A percentile compares a stretch with the other conserved stretches of the same genome.
These are phyloP conservation scores for Mortierella sp. DNA, from an alignment of 371 early-diverging fungal genomes.

Conservation along the genomic window DNA sequence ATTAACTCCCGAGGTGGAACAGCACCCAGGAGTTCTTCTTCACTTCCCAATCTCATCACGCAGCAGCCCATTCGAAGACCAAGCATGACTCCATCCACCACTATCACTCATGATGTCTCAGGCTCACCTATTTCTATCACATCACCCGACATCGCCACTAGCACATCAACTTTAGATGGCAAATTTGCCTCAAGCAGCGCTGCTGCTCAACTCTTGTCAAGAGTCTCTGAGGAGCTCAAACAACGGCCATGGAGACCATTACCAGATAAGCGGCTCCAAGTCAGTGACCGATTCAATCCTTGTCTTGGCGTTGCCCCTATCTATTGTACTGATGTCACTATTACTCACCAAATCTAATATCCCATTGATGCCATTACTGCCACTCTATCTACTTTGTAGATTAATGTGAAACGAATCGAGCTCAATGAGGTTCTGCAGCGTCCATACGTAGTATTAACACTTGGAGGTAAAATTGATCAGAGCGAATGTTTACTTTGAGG, in stretches of 20 bases:
- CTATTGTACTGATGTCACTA: neutral
- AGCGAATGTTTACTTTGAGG: slow-evolving; percentile 14
- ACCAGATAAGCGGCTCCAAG: slow-evolving; percentile 53
- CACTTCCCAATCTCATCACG: slow-evolving; percentile 43
- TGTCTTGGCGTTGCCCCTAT: neutral
- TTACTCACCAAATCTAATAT: neutral
- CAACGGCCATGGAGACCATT: slow-evolving; percentile 54
- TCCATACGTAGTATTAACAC: slow-evolving; percentile 54
- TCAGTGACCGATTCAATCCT: slow-evolving; percentile 3
- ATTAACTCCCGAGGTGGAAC: neutral
- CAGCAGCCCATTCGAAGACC: slow-evolving; percentile 42
- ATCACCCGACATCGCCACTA: neutral
- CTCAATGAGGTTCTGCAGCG: slow-evolving; percentile 47
- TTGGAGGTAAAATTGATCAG: slow-evolving; percentile 50
- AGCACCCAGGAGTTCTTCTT: slow-evolving; percentile 11
- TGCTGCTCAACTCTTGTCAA: slow-evolving; percentile 35
- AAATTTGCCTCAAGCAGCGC: slow-evolving; percentile 17
- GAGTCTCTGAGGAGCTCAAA: slow-evolving; percentile 50
- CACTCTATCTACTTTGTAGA: slow-evolving; percentile 11
- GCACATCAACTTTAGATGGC: neutral
- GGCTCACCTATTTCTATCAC: neutral
- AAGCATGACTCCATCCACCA: slow-evolving; percentile 43
- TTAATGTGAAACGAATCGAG: slow-evolving; percentile 52
- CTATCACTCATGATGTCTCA: slow-evolving; percentile 20
- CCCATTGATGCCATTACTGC: neutral